A percentile compares a stretch with the other conserved stretches of the same genome.
These are phyloP conservation scores for Aegilops sharonensis DNA, from an alignment of 176 grass and related monocot genomes.

Conservation along the genomic window DNA sequence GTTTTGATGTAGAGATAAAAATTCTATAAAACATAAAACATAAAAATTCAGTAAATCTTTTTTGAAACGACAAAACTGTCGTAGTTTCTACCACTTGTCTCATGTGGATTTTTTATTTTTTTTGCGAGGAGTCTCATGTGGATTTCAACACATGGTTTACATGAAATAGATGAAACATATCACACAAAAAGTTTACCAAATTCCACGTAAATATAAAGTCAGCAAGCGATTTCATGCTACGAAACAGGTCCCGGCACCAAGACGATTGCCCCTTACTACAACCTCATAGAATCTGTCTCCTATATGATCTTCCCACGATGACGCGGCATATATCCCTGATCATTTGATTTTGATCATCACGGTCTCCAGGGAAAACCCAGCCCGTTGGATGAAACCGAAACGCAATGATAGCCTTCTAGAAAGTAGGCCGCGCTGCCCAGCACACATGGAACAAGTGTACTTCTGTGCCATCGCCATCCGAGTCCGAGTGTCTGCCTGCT, in stretches of 20 bases:
- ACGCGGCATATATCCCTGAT: not conserved
- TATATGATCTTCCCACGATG: not conserved
- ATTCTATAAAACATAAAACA: not conserved
- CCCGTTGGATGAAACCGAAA: not conserved
- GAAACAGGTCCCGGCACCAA: too few relatives aligned
- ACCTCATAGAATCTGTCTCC: not conserved
- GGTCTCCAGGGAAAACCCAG: not conserved
- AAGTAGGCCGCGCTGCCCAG: not conserved
- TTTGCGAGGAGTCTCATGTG: too few relatives aligned
- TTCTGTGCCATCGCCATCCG: slow-evolving; percentile 31
- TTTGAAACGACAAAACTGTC: not conserved
- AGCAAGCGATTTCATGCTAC: too few relatives aligned
- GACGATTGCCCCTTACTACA: too few relatives aligned
- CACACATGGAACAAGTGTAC: slow-evolving; percentile 17
- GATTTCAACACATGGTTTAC: not conserved
- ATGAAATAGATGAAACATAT: not conserved
- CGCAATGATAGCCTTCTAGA: slow-evolving; percentile 18
- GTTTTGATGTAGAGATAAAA: too few relatives aligned
- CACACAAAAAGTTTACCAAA: not conserved
- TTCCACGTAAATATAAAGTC: not conserved
- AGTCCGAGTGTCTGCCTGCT: not conserved
- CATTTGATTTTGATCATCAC: not conserved
- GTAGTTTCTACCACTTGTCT: not conserved
- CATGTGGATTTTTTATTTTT: not conserved
- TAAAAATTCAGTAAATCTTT: not conserved